phyloP scores from a whole-genome alignment of 2,329 filamentous ascomycete species.

The Neonectria ditissima region DNA sequence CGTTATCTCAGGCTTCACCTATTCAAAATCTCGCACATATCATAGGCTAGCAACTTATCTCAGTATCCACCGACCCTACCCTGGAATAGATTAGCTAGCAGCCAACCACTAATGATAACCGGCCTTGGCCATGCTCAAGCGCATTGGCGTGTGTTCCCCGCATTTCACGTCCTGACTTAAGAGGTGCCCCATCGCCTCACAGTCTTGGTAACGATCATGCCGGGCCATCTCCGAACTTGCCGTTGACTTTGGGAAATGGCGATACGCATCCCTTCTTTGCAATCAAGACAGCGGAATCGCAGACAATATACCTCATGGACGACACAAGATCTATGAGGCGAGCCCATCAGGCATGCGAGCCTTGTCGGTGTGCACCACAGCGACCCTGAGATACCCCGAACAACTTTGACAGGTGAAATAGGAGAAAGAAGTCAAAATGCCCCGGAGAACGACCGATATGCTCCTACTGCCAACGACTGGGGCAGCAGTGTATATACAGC shows the following conservation, averaged over 20 bases:
- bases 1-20: not conserved
- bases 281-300: not conserved
- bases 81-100: not conserved
- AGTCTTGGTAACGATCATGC: not conserved
- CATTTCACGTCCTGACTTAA: not conserved
- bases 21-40: not conserved
- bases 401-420: constrained; percentile 5
- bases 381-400: not conserved
- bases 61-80: not conserved
- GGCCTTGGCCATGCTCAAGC: not conserved
- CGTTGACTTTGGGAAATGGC: not conserved
- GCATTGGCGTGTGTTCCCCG: not conserved
- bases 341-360: not conserved
- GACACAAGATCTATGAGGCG: not conserved
- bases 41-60: not conserved
- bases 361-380: not conserved
- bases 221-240: not conserved
- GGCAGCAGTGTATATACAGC: constrained; percentile 27
- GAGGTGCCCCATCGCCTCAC: not conserved
- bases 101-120: not conserved
- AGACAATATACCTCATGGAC: not conserved
- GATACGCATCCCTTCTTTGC: not conserved
- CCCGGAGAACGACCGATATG: constrained; percentile 36
- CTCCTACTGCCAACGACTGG: constrained; percentile 37
- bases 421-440: constrained; percentile 41